These are phyloP conservation scores for Viola pubescens DNA, from an alignment of 441 rosid genomes.

Conservation along the genomic window DNA sequence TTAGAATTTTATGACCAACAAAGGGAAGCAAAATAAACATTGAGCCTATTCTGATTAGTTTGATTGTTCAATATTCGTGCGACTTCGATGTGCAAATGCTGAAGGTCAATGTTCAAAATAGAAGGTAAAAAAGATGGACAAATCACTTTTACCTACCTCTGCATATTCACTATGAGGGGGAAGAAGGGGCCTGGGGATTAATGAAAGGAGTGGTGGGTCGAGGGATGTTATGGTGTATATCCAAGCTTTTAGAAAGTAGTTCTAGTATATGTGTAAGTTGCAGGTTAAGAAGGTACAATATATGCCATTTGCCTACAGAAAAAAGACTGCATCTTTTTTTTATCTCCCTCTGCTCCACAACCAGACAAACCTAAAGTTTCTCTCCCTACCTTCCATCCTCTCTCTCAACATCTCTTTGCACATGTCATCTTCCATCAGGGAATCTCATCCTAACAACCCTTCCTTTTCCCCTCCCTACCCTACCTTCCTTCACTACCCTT, in stretches of 20 bases:
- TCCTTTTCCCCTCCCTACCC: conserved; percentile 21
- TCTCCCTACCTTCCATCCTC: too few relatives aligned
- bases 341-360: conserved; percentile 29
- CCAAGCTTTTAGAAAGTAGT: conserved; percentile 58
- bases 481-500: conserved; percentile 10
- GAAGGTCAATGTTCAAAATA: background rate
- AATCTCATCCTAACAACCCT: conserved; percentile 45
- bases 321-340: conserved; percentile 35
- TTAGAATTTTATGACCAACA: too few relatives aligned
- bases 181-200: conserved; percentile 32
- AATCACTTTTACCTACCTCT: conserved; percentile 5
- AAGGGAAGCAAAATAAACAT: too few relatives aligned
- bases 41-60: too few relatives aligned
- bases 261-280: conserved; percentile 21
- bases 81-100: too few relatives aligned
- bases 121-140: conserved; percentile 9
- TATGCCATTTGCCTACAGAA: conserved; percentile 42
- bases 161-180: conserved; percentile 20
- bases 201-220: conserved; percentile 26
- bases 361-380: conserved; percentile 53
- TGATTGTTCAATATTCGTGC: too few relatives aligned
- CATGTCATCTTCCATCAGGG: conserved; percentile 42
- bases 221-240: conserved; percentile 27
- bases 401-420: too few relatives aligned
- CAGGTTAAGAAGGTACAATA: conserved; percentile 37